phyloP scores from a whole-genome alignment of 2,329 filamentous ascomycete species.

The Diplocarpon rosae region DNA sequence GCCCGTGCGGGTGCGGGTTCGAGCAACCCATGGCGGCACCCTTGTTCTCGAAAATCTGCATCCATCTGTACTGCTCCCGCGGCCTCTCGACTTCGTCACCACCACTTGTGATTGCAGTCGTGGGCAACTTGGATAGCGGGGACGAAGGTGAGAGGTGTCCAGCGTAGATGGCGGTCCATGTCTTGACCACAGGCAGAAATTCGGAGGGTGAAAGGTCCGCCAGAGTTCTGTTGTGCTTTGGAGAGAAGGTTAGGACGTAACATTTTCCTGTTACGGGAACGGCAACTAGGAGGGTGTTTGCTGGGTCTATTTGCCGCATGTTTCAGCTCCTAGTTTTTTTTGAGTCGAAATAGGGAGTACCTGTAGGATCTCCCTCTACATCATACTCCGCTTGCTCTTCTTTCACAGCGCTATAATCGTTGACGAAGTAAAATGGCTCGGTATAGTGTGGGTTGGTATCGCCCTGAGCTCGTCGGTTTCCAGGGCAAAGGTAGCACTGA shows the following conservation, averaged over 20 bases:
- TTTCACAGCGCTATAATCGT: slow-evolving; percentile 95
- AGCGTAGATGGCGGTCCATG: slow-evolving; percentile 86
- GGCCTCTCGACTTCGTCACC: slow-evolving; percentile 42
- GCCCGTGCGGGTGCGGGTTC: slow-evolving; percentile 94
- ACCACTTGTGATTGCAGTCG: slow-evolving; percentile 28
- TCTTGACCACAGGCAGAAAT: slow-evolving; percentile 74
- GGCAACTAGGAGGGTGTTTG: slow-evolving; percentile 67
- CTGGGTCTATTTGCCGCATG: slow-evolving; percentile 43
- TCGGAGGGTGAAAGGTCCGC: slow-evolving; percentile 72
- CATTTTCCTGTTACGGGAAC: slow-evolving; percentile 88
- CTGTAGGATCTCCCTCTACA: slow-evolving; percentile 22
- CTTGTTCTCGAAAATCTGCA: slow-evolving; percentile 99
- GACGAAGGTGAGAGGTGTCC: slow-evolving; percentile 65
- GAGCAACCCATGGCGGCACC: slow-evolving; percentile 97
- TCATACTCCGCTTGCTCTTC: slow-evolving; percentile 78
- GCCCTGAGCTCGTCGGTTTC: slow-evolving; percentile 80
- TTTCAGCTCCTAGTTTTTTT: not conserved
- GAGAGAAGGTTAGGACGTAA: slow-evolving; percentile 92
- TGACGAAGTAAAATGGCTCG: slow-evolving; percentile 86
- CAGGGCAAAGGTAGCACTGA: slow-evolving; percentile 87
- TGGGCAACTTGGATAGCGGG: slow-evolving; percentile 41
- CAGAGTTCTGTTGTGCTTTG: slow-evolving; percentile 80
- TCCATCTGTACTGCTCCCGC: slow-evolving; percentile 66
- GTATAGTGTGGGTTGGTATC: slow-evolving; percentile 79
- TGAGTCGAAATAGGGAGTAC: slow-evolving; percentile 5